Percentiles rank a stretch among this genome's conserved stretches.
phyloP scores from a whole-genome alignment of 176 grass and related monocot genomes.

The Zizania latifolia region DNA sequence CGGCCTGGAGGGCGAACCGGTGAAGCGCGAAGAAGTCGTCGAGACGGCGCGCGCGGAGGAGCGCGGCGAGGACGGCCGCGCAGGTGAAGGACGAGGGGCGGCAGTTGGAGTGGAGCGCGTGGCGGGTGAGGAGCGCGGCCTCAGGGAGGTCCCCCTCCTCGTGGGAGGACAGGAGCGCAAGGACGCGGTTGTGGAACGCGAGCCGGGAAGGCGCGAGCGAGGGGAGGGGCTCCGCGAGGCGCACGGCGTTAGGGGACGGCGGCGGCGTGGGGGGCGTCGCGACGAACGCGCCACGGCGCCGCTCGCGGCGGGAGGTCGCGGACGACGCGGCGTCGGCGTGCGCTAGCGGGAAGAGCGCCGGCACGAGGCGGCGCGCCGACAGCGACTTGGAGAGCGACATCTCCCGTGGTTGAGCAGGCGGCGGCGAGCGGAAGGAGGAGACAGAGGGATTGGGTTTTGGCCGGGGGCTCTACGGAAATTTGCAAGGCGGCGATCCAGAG shows the following conservation, averaged over 20 bases:
- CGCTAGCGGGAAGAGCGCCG: slow-evolving; percentile 55
- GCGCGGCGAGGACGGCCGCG: slow-evolving; percentile 62
- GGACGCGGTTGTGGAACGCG: slow-evolving; percentile 77
- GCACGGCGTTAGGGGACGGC: slow-evolving; percentile 30
- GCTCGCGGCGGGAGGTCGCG: slow-evolving; percentile 37
- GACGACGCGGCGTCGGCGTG: slow-evolving; percentile 32
- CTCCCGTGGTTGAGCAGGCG: neutral
- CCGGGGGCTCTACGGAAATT: neutral
- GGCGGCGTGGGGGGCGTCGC: slow-evolving; percentile 27
- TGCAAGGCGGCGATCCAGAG: neutral
- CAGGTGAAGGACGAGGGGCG: slow-evolving; percentile 74
- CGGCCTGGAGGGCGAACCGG: slow-evolving; percentile 74
- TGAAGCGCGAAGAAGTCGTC: slow-evolving; percentile 82
- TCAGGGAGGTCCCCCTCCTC: slow-evolving; percentile 57
- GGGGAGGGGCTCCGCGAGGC: slow-evolving; percentile 65
- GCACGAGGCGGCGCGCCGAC: slow-evolving; percentile 41
- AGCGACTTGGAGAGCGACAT: slow-evolving; percentile 73
- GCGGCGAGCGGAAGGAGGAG: slow-evolving; percentile 1
- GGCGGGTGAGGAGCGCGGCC: slow-evolving; percentile 73
- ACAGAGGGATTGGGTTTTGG: slow-evolving; percentile 17
- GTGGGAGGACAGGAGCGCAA: slow-evolving; percentile 47
- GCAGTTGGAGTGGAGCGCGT: slow-evolving; percentile 94
- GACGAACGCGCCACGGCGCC: slow-evolving; percentile 39
- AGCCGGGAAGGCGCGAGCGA: slow-evolving; percentile 56
- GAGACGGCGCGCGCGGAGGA: slow-evolving; percentile 56